Conservation (phyloP, 1,284 basidiomycete genomes). For the Peniophora sp. region DNA sequence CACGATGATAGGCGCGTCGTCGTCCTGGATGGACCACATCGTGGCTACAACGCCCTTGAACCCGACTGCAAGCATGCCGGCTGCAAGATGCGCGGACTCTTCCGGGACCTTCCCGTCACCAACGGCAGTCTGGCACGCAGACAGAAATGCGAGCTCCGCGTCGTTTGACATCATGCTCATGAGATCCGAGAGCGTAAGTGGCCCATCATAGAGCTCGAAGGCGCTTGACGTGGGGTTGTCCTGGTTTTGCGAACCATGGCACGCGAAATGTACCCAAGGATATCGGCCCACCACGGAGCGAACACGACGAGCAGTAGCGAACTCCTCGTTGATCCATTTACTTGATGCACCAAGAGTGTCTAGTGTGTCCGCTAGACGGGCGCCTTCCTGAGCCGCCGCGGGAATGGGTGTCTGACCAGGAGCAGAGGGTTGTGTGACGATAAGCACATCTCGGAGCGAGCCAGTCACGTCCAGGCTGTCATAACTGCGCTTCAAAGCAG, state of each 20-base stretch:
- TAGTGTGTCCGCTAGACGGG: background rate
- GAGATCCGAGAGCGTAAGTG: background rate
- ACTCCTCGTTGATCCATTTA: constrained; percentile 5
- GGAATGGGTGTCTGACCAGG: background rate
- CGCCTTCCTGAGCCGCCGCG: background rate
- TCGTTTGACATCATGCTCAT: background rate
- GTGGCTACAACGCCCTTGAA: constrained; percentile 15
- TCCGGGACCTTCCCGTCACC: constrained; percentile 12
- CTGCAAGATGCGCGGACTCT: constrained; percentile 17
- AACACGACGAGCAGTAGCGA: background rate
- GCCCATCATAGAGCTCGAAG: background rate
- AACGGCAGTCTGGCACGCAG: constrained; percentile 17
- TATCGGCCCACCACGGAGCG: no score
- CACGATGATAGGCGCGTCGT: constrained; percentile 7
- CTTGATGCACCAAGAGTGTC: constrained; percentile 9
- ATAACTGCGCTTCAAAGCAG: background rate
- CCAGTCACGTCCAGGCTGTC: no score
- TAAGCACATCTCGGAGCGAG: background rate
- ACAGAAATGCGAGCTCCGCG: constrained; percentile 13
- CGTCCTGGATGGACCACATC: constrained; percentile 17
- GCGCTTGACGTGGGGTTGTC: background rate
- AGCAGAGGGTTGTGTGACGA: constrained; percentile 2
- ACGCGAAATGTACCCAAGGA: background rate
- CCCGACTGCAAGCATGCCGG: constrained; percentile 16
- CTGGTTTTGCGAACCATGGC: background rate